Percentiles rank a stretch among this genome's conserved stretches.
phyloP scores from a whole-genome alignment of 306 rosid genomes.

The Sphenostylis stenocarpa region DNA sequence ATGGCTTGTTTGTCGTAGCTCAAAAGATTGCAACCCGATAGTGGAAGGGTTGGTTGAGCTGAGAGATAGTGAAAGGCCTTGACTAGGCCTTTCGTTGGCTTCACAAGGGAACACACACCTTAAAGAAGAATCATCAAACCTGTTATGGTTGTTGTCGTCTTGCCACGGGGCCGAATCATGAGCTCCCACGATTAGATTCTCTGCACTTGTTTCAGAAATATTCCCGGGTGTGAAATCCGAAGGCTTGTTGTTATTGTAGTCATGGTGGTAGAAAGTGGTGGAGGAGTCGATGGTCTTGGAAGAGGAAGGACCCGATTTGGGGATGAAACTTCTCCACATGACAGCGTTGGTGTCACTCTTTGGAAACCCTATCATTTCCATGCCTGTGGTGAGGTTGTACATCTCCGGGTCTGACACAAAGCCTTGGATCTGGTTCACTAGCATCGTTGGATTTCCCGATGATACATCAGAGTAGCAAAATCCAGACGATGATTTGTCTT shows the following conservation, averaged over 20 bases:
- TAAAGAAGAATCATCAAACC: slow-evolving; percentile 72
- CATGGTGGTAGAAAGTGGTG: slow-evolving; percentile 41
- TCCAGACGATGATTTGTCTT: slow-evolving; percentile 54
- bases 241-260: slow-evolving; percentile 21
- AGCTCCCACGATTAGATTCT: slow-evolving; percentile 49
- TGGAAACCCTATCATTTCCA: slow-evolving; percentile 78
- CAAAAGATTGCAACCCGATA: slow-evolving; percentile 73
- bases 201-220: slow-evolving; percentile 47
- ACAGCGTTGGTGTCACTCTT: slow-evolving; percentile 40
- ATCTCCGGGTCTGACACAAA: slow-evolving; percentile 66
- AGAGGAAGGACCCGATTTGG: slow-evolving; percentile 44
- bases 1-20: slow-evolving; percentile 53
- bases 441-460: slow-evolving; percentile 43
- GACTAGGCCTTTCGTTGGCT: slow-evolving; percentile 79
- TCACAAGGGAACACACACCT: slow-evolving; percentile 81
- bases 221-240: slow-evolving; percentile 46
- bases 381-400: slow-evolving; percentile 70
- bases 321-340: slow-evolving; percentile 47
- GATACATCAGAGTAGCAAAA: slow-evolving; percentile 60
- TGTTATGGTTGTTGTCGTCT: slow-evolving; percentile 25
- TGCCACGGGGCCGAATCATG: slow-evolving; percentile 50
- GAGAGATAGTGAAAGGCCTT: slow-evolving; percentile 87
- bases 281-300: slow-evolving; percentile 44
- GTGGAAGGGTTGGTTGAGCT: slow-evolving; percentile 66
- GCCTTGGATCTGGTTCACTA: slow-evolving; percentile 66